These are phyloP conservation scores for Salvia splendens DNA, from an alignment of 257 asterid genomes.

Conservation along the genomic window DNA sequence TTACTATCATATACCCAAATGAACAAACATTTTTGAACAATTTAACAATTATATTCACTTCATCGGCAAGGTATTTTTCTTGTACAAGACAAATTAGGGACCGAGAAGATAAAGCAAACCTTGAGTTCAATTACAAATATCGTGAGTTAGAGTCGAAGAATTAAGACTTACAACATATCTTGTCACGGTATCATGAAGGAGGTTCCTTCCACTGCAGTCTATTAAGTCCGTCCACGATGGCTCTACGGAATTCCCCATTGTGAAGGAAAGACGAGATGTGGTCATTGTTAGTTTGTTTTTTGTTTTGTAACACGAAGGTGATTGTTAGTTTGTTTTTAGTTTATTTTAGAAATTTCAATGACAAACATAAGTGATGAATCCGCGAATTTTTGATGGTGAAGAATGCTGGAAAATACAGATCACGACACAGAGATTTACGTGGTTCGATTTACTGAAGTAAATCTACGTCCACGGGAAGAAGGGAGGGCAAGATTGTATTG, in stretches of 20 bases:
- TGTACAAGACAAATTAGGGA: constrained; percentile 22
- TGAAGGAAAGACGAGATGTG: constrained; percentile 92
- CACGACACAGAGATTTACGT: too few relatives aligned
- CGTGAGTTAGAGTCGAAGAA: constrained; percentile 20
- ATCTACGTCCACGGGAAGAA: too few relatives aligned
- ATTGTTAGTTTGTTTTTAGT: too few relatives aligned
- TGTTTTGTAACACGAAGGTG: too few relatives aligned
- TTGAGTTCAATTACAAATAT: constrained; percentile 27
- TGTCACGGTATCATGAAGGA: constrained; percentile 36
- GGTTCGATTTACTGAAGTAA: too few relatives aligned
- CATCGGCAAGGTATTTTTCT: neutral
- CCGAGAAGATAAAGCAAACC: constrained; percentile 28
- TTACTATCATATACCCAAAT: neutral
- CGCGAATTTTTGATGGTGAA: too few relatives aligned
- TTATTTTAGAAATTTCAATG: too few relatives aligned
- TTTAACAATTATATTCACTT: constrained; percentile 20
- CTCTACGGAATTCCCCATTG: constrained; percentile 72
- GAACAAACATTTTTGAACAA: constrained; percentile 18
- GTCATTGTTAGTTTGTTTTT: constrained; percentile 32
- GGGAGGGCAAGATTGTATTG: too few relatives aligned
- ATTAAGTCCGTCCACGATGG: constrained; percentile 76
- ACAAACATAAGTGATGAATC: too few relatives aligned
- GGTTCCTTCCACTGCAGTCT: constrained; percentile 80
- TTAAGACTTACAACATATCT: neutral
- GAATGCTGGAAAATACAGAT: too few relatives aligned